A percentile compares a stretch with the other conserved stretches of the same genome.
Conservation (phyloP, 2,329 filamentous ascomycete genomes). For the Colletotrichum filicis region DNA sequence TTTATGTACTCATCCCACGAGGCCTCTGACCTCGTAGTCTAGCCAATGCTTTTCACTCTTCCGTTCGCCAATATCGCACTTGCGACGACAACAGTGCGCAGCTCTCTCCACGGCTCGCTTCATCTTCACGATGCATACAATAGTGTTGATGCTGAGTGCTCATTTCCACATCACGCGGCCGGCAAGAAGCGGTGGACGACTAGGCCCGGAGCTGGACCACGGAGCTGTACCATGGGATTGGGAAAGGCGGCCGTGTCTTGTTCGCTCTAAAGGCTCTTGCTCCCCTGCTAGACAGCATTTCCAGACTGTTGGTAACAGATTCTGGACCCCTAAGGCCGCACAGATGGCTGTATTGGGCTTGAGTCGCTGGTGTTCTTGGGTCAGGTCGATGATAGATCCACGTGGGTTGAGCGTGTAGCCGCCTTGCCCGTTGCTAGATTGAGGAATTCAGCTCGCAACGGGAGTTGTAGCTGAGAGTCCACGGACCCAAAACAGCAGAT, state of each 20-base stretch:
- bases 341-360: neutral
- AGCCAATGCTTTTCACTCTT: neutral
- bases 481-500: neutral
- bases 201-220: neutral
- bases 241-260: neutral
- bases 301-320: neutral
- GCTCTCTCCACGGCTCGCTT: neutral
- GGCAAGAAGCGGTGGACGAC: neutral
- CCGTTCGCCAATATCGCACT: neutral
- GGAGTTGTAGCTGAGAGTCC: neutral
- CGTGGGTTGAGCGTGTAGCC: neutral
- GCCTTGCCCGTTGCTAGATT: neutral
- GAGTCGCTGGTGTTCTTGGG: neutral
- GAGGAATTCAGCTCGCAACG: neutral
- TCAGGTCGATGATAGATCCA: neutral
- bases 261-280: neutral
- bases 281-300: neutral
- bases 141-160: neutral
- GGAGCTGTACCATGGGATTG: neutral
- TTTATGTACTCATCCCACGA: neutral
- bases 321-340: neutral
- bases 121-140: neutral
- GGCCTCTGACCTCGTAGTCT: neutral
- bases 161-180: neutral
- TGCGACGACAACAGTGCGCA: neutral